Percentiles rank a stretch among this genome's conserved stretches.
phyloP scores from a whole-genome alignment of 1,284 basidiomycete genomes.

The Pterulicium gracile region DNA sequence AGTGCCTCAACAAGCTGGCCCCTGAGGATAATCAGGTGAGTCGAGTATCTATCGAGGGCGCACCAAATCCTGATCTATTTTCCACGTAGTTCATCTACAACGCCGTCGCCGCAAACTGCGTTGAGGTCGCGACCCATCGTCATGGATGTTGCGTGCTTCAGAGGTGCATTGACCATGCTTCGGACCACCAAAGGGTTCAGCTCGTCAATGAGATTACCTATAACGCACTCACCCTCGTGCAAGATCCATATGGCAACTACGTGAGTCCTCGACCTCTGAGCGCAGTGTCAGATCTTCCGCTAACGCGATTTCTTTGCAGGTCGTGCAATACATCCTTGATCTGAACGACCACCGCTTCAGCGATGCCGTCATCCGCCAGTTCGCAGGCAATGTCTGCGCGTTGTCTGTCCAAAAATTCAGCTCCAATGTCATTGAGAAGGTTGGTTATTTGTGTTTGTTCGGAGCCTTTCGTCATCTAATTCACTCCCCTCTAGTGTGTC shows the following conservation, averaged over 20 bases:
- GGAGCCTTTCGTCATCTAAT: conserved; percentile 10
- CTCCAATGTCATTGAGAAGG: conserved; percentile 91
- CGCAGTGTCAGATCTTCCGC: conserved; percentile 2
- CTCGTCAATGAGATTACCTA: conserved; percentile 98
- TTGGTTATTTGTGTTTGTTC: conserved; percentile 17
- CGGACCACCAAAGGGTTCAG: conserved; percentile 90
- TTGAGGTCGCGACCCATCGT: conserved; percentile 98
- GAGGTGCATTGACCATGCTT: conserved; percentile 97
- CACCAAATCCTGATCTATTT: conserved; percentile 2
- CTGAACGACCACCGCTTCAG: conserved; percentile 97
- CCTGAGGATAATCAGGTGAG: conserved; percentile 96
- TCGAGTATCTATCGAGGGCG: too few species aligned
- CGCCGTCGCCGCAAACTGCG: conserved; percentile 96
- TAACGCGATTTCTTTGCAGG: conserved; percentile 32
- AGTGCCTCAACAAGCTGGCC: conserved; percentile 95
- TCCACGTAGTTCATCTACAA: conserved; percentile 91
- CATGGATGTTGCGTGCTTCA: conserved; percentile 99
- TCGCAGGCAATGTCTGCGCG: conserved; percentile 94
- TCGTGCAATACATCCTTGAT: conserved; percentile 96
- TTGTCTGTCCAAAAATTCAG: conserved; percentile 98
- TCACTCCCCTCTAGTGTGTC: conserved; percentile 59
- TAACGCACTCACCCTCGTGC: conserved; percentile 94
- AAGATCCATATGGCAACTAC: conserved; percentile 97
- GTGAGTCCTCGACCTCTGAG: conserved; percentile 33
- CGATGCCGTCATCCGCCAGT: conserved; percentile 95